Percentiles rank a stretch among this genome's conserved stretches.
These are phyloP conservation scores for Primulina eburnea DNA, from an alignment of 257 asterid species.

Conservation along the genomic window DNA sequence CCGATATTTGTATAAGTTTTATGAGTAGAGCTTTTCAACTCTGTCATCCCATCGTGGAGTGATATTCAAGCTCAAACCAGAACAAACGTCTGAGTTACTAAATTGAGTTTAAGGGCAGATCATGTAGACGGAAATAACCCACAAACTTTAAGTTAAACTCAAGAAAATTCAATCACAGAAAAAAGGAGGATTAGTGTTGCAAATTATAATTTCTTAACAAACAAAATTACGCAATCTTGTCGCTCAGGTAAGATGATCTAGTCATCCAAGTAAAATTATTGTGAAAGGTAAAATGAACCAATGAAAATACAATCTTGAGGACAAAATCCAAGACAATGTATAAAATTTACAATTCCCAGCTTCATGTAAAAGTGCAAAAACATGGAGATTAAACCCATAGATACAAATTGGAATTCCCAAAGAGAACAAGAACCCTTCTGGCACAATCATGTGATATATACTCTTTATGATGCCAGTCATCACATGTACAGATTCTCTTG, in stretches of 20 bases:
- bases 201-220: background rate
- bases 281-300: background rate
- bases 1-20: slow-evolving; percentile 17
- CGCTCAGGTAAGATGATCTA: slow-evolving; percentile 4
- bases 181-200: background rate
- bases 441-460: background rate
- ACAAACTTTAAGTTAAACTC: slow-evolving; percentile 3
- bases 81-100: slow-evolving; percentile 11
- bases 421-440: background rate
- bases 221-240: slow-evolving; percentile 16
- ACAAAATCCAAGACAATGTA: slow-evolving; percentile 14
- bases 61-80: slow-evolving; percentile 6
- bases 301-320: background rate
- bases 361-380: slow-evolving; percentile 18
- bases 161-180: slow-evolving; percentile 10
- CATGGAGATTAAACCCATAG: slow-evolving; percentile 15
- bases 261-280: background rate
- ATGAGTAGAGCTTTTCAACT: slow-evolving; percentile 21
- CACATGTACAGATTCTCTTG: slow-evolving; percentile 12
- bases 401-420: slow-evolving; percentile 10
- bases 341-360: slow-evolving; percentile 6
- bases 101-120: slow-evolving; percentile 10
- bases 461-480: slow-evolving; percentile 17
- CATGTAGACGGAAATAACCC: background rate
- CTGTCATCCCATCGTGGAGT: background rate